These are phyloP conservation scores for Huntiella omanensis DNA, from an alignment of 2,329 filamentous ascomycete species.

Conservation along the genomic window DNA sequence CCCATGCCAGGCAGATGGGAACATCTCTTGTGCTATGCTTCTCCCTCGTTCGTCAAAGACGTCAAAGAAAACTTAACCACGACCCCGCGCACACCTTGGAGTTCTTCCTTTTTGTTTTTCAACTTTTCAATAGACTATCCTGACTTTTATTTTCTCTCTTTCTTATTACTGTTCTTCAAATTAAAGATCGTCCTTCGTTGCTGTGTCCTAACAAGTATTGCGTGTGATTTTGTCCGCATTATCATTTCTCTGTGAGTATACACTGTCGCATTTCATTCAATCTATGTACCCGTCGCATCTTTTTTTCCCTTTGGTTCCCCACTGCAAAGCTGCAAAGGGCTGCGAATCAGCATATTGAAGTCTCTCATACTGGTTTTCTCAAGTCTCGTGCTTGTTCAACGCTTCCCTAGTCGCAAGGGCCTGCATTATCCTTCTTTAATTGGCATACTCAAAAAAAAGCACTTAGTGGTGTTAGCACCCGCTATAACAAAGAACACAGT, in stretches of 20 bases:
- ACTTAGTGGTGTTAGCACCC: no score
- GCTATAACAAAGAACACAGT: no score
- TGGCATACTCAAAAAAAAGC: no score
- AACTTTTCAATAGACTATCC: constrained; percentile 5
- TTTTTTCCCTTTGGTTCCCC: background rate
- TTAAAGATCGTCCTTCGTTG: background rate
- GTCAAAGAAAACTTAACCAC: constrained; percentile 9
- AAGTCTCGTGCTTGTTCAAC: no score
- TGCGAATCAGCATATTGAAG: no score
- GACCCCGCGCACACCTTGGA: constrained; percentile 5
- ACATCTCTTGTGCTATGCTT: constrained; percentile 9
- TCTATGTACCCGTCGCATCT: background rate
- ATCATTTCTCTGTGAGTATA: constrained; percentile 2
- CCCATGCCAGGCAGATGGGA: constrained; percentile 12
- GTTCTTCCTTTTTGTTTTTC: constrained; percentile 6
- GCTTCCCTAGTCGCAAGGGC: background rate
- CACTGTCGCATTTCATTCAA: background rate
- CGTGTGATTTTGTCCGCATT: background rate
- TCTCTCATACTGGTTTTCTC: no score
- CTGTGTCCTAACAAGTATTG: no score
- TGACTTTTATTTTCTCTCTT: background rate
- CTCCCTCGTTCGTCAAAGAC: constrained; percentile 7
- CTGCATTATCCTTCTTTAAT: background rate
- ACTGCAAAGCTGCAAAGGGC: background rate
- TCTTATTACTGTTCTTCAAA: background rate